Evolutionary conservation across 2,329 filamentous ascomycete species (phyloP).

Genomic region (Neurospora sp.): DNA sequence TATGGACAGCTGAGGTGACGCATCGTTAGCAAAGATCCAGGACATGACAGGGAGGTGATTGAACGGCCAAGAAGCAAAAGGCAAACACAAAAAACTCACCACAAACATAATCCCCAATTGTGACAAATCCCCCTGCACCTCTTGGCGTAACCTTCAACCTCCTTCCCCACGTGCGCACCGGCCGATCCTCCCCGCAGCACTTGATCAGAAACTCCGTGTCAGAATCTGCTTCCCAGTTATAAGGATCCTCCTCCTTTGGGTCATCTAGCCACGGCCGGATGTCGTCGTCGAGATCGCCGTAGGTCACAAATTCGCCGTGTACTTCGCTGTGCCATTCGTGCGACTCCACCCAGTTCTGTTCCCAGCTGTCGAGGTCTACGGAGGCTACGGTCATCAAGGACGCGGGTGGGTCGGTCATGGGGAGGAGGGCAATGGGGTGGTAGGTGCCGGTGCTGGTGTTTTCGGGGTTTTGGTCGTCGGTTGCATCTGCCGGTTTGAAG

Average conservation of each 20-base stretch:
- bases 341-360: conserved; percentile 16
- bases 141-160: conserved; percentile 17
- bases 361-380: conserved; percentile 18
- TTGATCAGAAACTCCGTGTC: conserved; percentile 17
- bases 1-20: conserved; percentile 15
- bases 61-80: neutral
- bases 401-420: conserved; percentile 21
- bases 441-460: conserved; percentile 12
- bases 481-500: conserved; percentile 12
- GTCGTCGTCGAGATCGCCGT: conserved; percentile 14
- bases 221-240: conserved; percentile 16
- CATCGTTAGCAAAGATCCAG: conserved; percentile 4
- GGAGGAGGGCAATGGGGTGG: conserved; percentile 18
- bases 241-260: conserved; percentile 12
- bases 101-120: conserved; percentile 18
- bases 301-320: conserved; percentile 11
- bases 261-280: conserved; percentile 11
- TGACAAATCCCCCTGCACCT: conserved; percentile 16
- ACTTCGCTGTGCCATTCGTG: conserved; percentile 14
- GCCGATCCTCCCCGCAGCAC: conserved; percentile 19
- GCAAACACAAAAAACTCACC: conserved; percentile 7
- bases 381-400: conserved; percentile 11
- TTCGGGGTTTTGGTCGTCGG: neutral
- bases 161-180: conserved; percentile 11
- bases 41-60: neutral